Evolutionary conservation across 2,329 filamentous ascomycete species (phyloP), one percentile per base, ranked within the genome.

Genomic region (Xylariales sp.): DNA sequence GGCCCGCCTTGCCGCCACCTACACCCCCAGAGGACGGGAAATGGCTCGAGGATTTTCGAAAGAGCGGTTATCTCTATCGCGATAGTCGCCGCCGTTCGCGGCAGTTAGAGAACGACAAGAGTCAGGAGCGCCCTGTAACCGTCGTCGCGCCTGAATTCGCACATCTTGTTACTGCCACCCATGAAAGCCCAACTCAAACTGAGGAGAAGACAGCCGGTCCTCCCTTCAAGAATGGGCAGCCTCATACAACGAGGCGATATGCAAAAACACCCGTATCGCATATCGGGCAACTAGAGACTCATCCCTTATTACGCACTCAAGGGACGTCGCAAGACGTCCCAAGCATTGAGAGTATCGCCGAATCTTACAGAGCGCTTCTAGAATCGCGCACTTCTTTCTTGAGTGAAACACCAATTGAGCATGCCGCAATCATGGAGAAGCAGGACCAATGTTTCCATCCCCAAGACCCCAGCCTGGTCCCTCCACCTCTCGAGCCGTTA

Each of bases 251-350:
- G 71, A 81, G 83, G 64, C 81, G 83, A 36, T 82, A 83, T 59
- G 83, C 84, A 46, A 87, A 86, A 74, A 87, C 84, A 1, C 85
- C 85, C 0, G 83, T 86, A 28, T 80, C 80, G 49, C 78, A 78
- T 9, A 83, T 87, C 64, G 84, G 84, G 14, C 84, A 87, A 71
- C 78, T 85, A 1, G 85, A 87, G 66, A 76, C 76, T 6, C 65
- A 72, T 14, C 69, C 73, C 30, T 65, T 68, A 52, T 65, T 73
- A 54, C 71, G 75, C 7, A 66, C 61, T 23, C 68, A 72, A 3
- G 72, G 71, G 9, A 68, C 69, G 3, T 67, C 75, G 3, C 76
- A 75, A 41, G 80, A 81, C 69, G 79, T 77, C 0, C 79, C 80
- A 0, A 84, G 81, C 70, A 81, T 83, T 41, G 84, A 86, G 61